Base-by-base conservation (phyloP, 495 filamentous ascomycete genomes). In the Articulospora tetracladia region DNA sequence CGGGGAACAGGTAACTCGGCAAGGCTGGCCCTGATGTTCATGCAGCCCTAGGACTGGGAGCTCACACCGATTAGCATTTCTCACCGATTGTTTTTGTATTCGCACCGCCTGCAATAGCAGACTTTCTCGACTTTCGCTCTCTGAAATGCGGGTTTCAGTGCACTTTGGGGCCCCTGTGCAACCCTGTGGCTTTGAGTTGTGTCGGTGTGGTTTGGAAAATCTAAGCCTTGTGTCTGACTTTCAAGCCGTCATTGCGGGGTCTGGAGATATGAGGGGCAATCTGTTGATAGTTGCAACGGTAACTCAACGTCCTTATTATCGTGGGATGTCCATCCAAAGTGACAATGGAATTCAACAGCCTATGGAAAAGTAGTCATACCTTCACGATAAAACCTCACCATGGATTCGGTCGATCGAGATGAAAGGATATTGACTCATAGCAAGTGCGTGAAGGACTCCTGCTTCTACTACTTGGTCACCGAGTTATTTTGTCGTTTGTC, bases 201-300 rank as follows among this genome's bases (percentile, higher is more conserved):
- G 39, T 44, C 39, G 39, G 39, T 44, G 39, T 44, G 39, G 11
- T 44, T 44, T 3, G 17, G n/a, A 44, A 19, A 34, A 6, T n/a
- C 39, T 44, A 44, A 44, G 39, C 39, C 39, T 44, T 44, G 39
- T 44, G 39, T 44, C 39, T 44, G 39, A 44, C 39, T 44, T 44
- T 7, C 11, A n/a, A 44, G 39, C 15, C 39, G 39, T 44, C 39
- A 44, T 44, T 44, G 39, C 15, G 39, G 39, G 39, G 39, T 44
- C 17, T 44, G 39, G 7, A 7, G 39, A 44, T 44, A 44, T 7
- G 39, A 44, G 15, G 39, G 4, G 15, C 39, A 44, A 3, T 44
- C 17, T 17, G 39, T 44, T 19, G 17, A 44, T 44, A 44, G 17
- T 44, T 12, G 8, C 39, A 19, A 44, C 39, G 4, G 39, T 7